These are phyloP conservation scores for Lichtheimia corymbifera DNA, from an alignment of 371 early-diverging fungal genomes.

Conservation along the genomic window DNA sequence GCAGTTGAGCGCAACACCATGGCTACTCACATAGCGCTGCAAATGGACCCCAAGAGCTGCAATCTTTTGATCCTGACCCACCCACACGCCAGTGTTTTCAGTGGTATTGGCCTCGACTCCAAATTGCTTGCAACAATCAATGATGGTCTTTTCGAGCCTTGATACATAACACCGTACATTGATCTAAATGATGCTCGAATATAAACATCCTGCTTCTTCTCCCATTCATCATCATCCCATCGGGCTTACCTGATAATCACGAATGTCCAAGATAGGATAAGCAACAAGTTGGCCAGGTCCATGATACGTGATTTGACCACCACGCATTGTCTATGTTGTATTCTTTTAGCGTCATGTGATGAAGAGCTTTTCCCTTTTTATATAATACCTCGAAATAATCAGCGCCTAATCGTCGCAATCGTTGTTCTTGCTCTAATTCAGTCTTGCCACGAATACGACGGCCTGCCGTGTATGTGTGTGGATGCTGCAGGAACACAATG, in stretches of 20 bases:
- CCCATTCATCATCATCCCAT: background rate
- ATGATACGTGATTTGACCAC: slow-evolving; percentile 96
- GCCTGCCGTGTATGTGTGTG: slow-evolving; percentile 91
- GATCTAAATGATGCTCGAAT: slow-evolving; percentile 33
- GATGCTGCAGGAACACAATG: slow-evolving; percentile 83
- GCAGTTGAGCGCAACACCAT: slow-evolving; percentile 95
- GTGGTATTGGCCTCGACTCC: slow-evolving; percentile 71
- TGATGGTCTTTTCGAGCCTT: slow-evolving; percentile 75
- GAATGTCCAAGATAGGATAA: slow-evolving; percentile 90
- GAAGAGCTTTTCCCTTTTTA: background rate
- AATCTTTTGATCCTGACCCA: slow-evolving; percentile 71
- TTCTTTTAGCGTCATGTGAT: background rate
- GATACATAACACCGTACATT: slow-evolving; percentile 82
- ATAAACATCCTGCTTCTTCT: background rate
- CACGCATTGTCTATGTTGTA: slow-evolving; percentile 62
- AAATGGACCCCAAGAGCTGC: slow-evolving; percentile 90
- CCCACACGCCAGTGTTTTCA: slow-evolving; percentile 88
- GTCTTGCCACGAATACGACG: slow-evolving; percentile 73
- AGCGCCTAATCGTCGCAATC: slow-evolving; percentile 67
- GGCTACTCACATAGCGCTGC: slow-evolving; percentile 86
- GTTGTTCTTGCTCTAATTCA: slow-evolving; percentile 50
- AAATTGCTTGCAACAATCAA: slow-evolving; percentile 67
- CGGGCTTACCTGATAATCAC: slow-evolving; percentile 53
- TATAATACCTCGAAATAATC: slow-evolving; percentile 75
- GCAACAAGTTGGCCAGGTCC: slow-evolving; percentile 97